Conservation (phyloP, 1,284 basidiomycete genomes). For the Dichomitus squalens region DNA sequence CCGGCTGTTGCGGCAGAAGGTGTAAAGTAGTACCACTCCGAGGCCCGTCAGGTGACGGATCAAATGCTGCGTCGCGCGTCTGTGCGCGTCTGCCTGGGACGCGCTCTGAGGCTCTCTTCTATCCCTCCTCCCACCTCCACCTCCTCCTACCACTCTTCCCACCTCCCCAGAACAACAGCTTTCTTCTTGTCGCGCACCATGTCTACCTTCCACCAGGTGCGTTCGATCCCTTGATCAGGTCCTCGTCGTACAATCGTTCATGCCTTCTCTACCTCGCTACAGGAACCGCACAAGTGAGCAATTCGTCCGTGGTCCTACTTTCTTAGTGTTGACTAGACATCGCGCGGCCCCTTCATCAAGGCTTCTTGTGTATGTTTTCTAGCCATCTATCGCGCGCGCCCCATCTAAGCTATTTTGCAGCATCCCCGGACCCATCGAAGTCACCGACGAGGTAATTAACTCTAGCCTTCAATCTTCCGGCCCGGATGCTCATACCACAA, state of each 20-base stretch:
- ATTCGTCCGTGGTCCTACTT: not conserved
- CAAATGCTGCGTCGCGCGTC: constrained; percentile 24
- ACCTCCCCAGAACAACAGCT: not conserved
- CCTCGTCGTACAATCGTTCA: constrained; percentile 6
- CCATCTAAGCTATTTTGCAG: constrained; percentile 34
- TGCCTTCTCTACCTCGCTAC: not conserved
- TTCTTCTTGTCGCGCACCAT: constrained; percentile 24
- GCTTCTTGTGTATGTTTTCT: constrained; percentile 60
- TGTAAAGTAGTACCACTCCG: not conserved
- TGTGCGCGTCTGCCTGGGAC: constrained; percentile 1
- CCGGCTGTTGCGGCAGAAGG: no score
- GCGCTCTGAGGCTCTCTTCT: constrained; percentile 14
- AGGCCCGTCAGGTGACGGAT: constrained; percentile 27
- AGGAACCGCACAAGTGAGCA: constrained; percentile 71
- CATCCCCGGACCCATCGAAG: constrained; percentile 85
- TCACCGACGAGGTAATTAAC: constrained; percentile 68
- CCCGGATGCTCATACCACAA: not conserved
- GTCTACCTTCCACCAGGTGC: constrained; percentile 36
- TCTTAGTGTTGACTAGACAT: constrained; percentile 11
- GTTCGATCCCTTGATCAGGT: not conserved
- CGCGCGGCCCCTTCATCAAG: constrained; percentile 35
- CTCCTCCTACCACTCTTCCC: constrained; percentile 6
- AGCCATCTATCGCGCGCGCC: not conserved
- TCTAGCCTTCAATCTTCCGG: not conserved
- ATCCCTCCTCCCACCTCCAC: constrained; percentile 9